Evolutionary conservation across 192 early-diverging fungal species (phyloP), one percentile per base, ranked within the genome.

Genomic region (Backusella parvicylindrica): DNA sequence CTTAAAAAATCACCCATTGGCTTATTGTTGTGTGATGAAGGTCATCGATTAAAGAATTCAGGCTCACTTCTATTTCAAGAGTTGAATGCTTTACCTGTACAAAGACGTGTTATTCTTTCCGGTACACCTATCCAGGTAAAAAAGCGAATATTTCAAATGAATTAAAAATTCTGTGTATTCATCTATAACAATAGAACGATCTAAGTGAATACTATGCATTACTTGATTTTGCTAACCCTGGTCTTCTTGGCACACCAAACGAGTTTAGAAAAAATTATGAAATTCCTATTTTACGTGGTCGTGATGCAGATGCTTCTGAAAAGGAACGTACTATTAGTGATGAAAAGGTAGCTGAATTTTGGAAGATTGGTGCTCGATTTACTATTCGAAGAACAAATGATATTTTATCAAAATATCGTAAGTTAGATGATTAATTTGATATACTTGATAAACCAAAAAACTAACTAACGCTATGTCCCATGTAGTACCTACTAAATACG

Each of bases 381-480:
- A 99, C 98, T 66, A 99, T 99, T 82, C 91, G 98, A 12, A 87
- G 98, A 43, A 99, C 97, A 6, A 97, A 98, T 64, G 96, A 98
- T 67, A 84, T 99, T 71, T 81, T 99, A 47, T 93, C 95, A 30
- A 99, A 99, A 89, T 99, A 98, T 81, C 82, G 95, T 95, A 88
- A 82, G 90, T 86, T 4, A 28, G 16, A 36, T 47, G 1, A 13
- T 38, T 5, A 1, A 15, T 12, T 15, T 13, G 8, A 35, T 5
- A 8, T 35, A 7, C 6, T 16, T 37, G 3, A 37, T 37, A 2
- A 41, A 15, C 9, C 8, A 15, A 43, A 60, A 60, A 60, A 28
- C 53, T 28, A 60, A 13, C 68, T 38, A 4, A 35, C 9, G 8
- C 12, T 35, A 4, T 37, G 32, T 28, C 38, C 12, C 8, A 21